Base-by-base conservation (phyloP, 1,284 basidiomycete species). In the Veloboletus limbatus region DNA sequence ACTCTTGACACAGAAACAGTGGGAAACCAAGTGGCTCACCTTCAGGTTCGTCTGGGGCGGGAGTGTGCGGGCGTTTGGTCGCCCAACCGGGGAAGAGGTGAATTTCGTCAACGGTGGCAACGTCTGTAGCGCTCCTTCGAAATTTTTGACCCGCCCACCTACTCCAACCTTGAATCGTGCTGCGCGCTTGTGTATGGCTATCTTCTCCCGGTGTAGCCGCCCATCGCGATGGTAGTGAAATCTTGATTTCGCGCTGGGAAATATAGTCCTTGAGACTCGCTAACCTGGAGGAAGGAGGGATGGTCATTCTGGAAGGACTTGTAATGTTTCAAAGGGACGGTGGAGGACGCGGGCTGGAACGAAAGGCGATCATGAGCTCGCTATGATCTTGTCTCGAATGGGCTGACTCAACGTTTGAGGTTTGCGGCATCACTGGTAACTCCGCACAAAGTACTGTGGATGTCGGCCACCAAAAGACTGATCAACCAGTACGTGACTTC, bases 61-160 rank as follows among this genome's bases (percentile, higher is more conserved):
- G 40, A 4, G 22, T 42, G 16, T 28, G 45, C 25, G 24, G 47
- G 6, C 45, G 54, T 21, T 39, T 52, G 6, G 54, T 57, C 16
- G 68, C 67, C 67, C 68, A 69, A 22, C 68, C 60, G 0, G 67
- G 67, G 46, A 70, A 68, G 3, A 68, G 45, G 34, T 63, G 54
- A n/a, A 65, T 53, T 22, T 69, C 57, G n/a, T 69, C 61, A n/a
- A 62, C 34, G 22, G 54, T 63, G 8, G 43, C 38, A 31, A 51
- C 34, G 24, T 54, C 61, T 26, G 54, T 40, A 33, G 49, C 51
- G 49, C 47, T 66, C 46, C 48, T 47, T 41, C 48, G 46, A 3
- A 75, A 59, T 60, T 70, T 77, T 54, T 74, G 70, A n/a, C 70
- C 68, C 5, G 74, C 73, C 75, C 77, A 79, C 43, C 72, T 69